Conservation (phyloP, 305 asterid species). For the Solanum aculeatissimum region DNA sequence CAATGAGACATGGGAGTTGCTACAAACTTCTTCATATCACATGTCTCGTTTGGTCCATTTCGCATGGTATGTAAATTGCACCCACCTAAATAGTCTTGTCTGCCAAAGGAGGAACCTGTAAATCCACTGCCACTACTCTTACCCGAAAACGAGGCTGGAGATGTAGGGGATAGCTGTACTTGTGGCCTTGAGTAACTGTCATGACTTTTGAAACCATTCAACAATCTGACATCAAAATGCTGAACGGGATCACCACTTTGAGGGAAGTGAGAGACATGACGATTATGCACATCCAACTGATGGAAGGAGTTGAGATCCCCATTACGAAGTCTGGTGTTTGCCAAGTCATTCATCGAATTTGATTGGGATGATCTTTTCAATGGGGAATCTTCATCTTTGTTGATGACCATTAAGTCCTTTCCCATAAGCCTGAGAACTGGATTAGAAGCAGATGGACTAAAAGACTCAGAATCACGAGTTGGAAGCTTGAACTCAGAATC, state of each 20-base stretch:
- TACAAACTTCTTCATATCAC: conserved; percentile 13
- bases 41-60: conserved; percentile 12
- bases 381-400: conserved; percentile 47
- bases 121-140: conserved; percentile 14
- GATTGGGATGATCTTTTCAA: conserved; percentile 20
- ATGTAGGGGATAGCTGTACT: conserved; percentile 9
- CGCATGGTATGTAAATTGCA: conserved; percentile 14
- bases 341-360: conserved; percentile 10
- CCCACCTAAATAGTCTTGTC: conserved; percentile 18
- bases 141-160: conserved; percentile 19
- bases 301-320: conserved; percentile 13
- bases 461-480: conserved; percentile 23
- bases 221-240: conserved; percentile 25
- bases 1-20: conserved; percentile 7
- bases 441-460: conserved; percentile 48
- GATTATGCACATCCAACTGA: conserved; percentile 15
- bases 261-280: conserved; percentile 8
- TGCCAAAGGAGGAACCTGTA: conserved; percentile 14
- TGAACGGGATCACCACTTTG: conserved; percentile 15
- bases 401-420: conserved; percentile 73
- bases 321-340: conserved; percentile 10
- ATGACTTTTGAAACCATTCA: conserved; percentile 25
- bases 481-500: conserved; percentile 31
- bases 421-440: conserved; percentile 90
- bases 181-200: conserved; percentile 16